Percentiles rank a stretch among this genome's conserved stretches.
These are phyloP conservation scores for Aspergillus quadricinctus DNA, from an alignment of 2,329 filamentous ascomycete genomes.

Conservation along the genomic window DNA sequence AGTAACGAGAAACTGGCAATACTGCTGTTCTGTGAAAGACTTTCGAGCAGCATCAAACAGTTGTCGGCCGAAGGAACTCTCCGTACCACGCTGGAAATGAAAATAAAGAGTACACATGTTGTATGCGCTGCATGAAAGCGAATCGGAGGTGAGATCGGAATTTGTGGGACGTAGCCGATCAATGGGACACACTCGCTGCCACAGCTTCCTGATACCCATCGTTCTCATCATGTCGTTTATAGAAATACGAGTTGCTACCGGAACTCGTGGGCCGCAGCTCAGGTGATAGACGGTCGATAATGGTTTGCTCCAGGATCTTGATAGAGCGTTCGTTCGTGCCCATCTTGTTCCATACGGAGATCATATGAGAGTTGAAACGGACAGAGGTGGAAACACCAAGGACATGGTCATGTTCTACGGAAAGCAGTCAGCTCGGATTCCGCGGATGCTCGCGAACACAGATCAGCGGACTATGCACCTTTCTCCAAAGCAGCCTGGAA, in stretches of 20 bases:
- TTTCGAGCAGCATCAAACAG: neutral
- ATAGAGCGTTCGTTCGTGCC: conserved; percentile 74
- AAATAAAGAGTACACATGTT: neutral
- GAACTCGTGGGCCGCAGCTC: conserved; percentile 66
- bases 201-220: conserved; percentile 63
- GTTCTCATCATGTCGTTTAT: conserved; percentile 88
- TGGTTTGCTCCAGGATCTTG: conserved; percentile 66
- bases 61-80: neutral
- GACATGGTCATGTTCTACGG: conserved; percentile 72
- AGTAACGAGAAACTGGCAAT: neutral
- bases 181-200: neutral
- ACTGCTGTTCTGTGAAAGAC: neutral
- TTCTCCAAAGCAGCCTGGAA: conserved; percentile 66
- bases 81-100: neutral
- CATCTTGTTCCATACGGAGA: conserved; percentile 92
- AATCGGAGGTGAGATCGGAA: neutral
- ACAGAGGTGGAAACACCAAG: conserved; percentile 85
- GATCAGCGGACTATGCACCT: conserved; percentile 52
- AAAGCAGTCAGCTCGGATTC: neutral
- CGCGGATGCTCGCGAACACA: neutral
- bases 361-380: conserved; percentile 81
- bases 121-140: neutral
- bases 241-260: conserved; percentile 51
- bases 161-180: neutral
- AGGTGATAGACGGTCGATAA: conserved; percentile 67